Evolutionary conservation across 495 filamentous ascomycete genomes (phyloP), one percentile per base, ranked within the genome.

Genomic region (Diplogelasinospora grovesii): DNA sequence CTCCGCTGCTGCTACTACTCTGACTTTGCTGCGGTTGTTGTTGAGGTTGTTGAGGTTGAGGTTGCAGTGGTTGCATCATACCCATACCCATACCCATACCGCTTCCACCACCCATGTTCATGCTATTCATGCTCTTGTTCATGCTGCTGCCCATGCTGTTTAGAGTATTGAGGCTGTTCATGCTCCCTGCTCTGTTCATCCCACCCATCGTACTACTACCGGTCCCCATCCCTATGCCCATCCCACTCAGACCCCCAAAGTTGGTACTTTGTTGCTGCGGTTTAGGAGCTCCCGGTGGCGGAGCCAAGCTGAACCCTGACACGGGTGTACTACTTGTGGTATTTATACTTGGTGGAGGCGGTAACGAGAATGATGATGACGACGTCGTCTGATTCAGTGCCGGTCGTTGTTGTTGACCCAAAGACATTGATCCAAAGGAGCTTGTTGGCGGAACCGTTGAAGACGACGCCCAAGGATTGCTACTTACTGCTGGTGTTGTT

Each of bases 351-450:
- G 65, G 57, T 3, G 72, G 73, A 1, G 73, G 72, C 0, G 73
- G 65, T 0, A 74, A 57, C 4, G 70, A 69, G 40, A 74, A 75
- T 3, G 66, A 66, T 1, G 68, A 68, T 0, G 57, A 42, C 15
- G 39, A 42, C 8, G 46, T 18, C 4, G 35, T 6, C 15, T 34
- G 45, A 48, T 27, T 40, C 31, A 52, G 50, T 18, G 21, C 39
- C 26, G 54, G 38, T 13, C 44, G 21, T 39, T 51, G 58, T 31
- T 52, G 59, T 52, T 53, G 59, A 33, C 54, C 46, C 9, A 70
- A 48, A 5, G 57, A 66, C 49, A 73, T 52, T 15, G 45, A 44
- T 4, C 56, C 52, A 25, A 59, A 57, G 4, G 52, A 30, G 1
- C 44, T 44, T 2, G 37, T 42, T 5, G 53, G 29, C 3, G 53